Evolutionary conservation across 176 grass and related monocot genomes (phyloP), one percentile per base, ranked within the genome.

Genomic region (Paspalum vaginatum): DNA sequence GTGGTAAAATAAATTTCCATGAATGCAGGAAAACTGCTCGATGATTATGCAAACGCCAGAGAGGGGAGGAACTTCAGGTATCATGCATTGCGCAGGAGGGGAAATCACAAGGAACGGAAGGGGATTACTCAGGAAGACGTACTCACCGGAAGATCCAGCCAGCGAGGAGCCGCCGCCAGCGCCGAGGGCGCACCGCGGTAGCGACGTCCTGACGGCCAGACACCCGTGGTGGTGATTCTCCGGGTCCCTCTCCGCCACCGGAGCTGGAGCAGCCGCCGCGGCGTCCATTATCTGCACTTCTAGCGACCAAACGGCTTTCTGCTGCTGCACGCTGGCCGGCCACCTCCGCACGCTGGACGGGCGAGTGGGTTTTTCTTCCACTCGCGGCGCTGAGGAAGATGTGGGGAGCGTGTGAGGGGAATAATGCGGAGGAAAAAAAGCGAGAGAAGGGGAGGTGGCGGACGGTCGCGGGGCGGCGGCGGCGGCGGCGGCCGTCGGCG

Each of bases 61-160:
- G 1, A 48, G 2, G 14, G 58, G 20, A 43, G 10, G 48, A 52
- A 44, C 49, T 45, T 16, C 45, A 53, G 40, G 27, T 18, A n/a
- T 38, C 81, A 24, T 6, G 58, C 81, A 74, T 47, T 61, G 53
- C 45, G 5, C 25, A 8, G 3, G 16, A 22, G 10, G 2, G 6
- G 6, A 14, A 43, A 25, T 59, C 4, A 0, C 9, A 10, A 66
- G 10, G 22, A 71, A 48, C 9, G 46, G 17, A 39, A 61, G 45
- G 61, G 18, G 45, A 38, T 32, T 77, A 49, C 24, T 27, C 12
- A 26, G 44, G 21, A 70, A 70, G 43, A 15, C 6, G 6, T 25
- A 70, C 77, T 80, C 14, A 89, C 87, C 87, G 37, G 81, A 74
- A 85, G 81, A 84, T 84, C 76, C 87, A 55, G 62, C 18, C 13